Conservation (phyloP, 441 rosid species). For the Arabidopsis lyrata region DNA sequence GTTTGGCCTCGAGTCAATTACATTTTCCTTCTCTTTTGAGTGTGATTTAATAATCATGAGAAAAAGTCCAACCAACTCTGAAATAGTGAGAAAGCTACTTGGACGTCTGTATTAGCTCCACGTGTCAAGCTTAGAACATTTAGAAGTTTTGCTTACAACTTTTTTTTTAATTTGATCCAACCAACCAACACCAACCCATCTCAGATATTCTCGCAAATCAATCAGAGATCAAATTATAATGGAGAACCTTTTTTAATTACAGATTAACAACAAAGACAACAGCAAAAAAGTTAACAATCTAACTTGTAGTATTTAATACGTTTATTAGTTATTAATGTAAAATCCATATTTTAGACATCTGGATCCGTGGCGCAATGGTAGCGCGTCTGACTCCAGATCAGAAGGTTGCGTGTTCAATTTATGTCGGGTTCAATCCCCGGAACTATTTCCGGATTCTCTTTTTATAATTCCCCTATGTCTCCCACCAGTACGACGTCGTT, state of each 20-base stretch:
- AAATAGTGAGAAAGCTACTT: constrained; percentile 42
- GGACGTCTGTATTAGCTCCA: constrained; percentile 37
- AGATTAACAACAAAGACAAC: not conserved
- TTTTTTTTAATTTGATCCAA: constrained; percentile 8
- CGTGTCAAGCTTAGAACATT: constrained; percentile 24
- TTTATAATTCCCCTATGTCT: too few relatives aligned
- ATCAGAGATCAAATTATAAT: not conserved
- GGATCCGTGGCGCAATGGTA: constrained; percentile 99
- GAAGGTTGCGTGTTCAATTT: constrained; percentile 99
- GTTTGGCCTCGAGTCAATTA: constrained; percentile 11
- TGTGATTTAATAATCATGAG: constrained; percentile 31
- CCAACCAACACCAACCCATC: not conserved
- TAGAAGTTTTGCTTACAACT: not conserved
- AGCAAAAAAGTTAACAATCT: not conserved
- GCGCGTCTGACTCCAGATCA: constrained; percentile 99
- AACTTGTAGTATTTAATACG: not conserved
- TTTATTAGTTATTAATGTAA: not conserved
- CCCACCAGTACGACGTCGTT: too few relatives aligned
- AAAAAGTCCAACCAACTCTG: constrained; percentile 36
- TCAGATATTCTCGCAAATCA: constrained; percentile 10
- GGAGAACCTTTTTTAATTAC: not conserved
- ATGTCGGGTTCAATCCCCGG: constrained; percentile 76
- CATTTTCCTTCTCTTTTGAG: constrained; percentile 7
- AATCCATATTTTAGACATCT: fast-evolving
- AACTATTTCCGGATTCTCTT: not conserved